Evolutionary conservation across 768 basidiomycete genomes (phyloP).

Genomic region (Rhizopogon vinicolor): DNA sequence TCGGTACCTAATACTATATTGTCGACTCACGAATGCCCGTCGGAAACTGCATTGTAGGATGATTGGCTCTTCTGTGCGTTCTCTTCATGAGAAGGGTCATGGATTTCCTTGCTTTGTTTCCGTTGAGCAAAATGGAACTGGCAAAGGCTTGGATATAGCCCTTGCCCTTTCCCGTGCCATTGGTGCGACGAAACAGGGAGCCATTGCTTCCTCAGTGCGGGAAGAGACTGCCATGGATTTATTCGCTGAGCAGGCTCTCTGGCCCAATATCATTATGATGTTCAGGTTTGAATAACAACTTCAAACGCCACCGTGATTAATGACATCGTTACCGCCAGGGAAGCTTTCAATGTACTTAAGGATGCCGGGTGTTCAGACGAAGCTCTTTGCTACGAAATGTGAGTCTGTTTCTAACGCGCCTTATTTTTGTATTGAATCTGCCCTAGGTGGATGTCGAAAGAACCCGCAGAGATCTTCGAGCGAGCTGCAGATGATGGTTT

Average conservation of each 20-base stretch:
- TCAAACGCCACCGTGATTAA: not conserved
- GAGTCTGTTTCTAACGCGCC: not conserved
- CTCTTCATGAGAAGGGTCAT: slow-evolving; percentile 52
- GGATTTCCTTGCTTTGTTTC: slow-evolving; percentile 66
- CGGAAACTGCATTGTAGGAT: slow-evolving; percentile 35
- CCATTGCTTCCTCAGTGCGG: slow-evolving; percentile 55
- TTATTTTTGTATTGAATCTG: not conserved
- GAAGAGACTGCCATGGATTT: slow-evolving; percentile 66
- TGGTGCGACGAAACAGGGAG: slow-evolving; percentile 59
- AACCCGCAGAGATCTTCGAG: slow-evolving; percentile 67
- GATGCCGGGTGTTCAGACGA: slow-evolving; percentile 65
- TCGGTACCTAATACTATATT: not conserved
- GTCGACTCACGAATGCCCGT: not conserved
- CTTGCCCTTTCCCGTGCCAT: slow-evolving; percentile 54
- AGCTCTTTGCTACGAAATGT: slow-evolving; percentile 65
- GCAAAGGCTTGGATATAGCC: slow-evolving; percentile 39
- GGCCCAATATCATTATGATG: slow-evolving; percentile 64
- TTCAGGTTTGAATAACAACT: slow-evolving; percentile 37
- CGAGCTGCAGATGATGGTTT: slow-evolving; percentile 65
- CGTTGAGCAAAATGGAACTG: slow-evolving; percentile 57
- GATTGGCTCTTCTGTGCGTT: slow-evolving; percentile 64
- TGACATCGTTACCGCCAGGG: slow-evolving; percentile 28
- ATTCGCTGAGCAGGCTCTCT: slow-evolving; percentile 61
- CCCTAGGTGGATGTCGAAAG: slow-evolving; percentile 67
- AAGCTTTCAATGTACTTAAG: slow-evolving; percentile 57